Percentiles rank a stretch among this genome's conserved stretches.
phyloP scores from a whole-genome alignment of 140 eudicot genomes.

The Cichorium intybus region DNA sequence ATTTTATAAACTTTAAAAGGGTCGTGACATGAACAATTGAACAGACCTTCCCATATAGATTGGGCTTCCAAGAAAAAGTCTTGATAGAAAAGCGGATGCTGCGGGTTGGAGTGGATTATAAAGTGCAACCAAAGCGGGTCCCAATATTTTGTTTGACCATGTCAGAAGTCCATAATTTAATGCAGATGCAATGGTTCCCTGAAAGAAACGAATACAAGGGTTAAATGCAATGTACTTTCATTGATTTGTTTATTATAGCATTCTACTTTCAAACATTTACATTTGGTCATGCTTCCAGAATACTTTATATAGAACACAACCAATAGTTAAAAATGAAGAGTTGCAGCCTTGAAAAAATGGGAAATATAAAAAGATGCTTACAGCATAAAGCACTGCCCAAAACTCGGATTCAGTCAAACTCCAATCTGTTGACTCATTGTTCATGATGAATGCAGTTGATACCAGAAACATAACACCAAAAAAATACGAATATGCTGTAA shows the following conservation, averaged over 20 bases:
- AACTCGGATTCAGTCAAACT: slow-evolving; percentile 66
- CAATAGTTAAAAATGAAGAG: no score
- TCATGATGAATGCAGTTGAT: slow-evolving; percentile 57
- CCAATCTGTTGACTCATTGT: slow-evolving; percentile 71
- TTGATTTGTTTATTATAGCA: background rate
- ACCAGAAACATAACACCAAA: slow-evolving; percentile 78
- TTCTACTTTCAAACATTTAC: background rate
- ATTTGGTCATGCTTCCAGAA: no score
- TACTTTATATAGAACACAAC: no score
- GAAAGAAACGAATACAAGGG: slow-evolving; percentile 2
- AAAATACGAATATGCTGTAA: slow-evolving; percentile 83
- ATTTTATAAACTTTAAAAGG: background rate
- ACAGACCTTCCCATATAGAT: slow-evolving; percentile 85
- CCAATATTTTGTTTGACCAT: slow-evolving; percentile 89
- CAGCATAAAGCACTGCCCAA: slow-evolving; percentile 87
- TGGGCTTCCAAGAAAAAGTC: slow-evolving; percentile 87
- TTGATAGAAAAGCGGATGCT: slow-evolving; percentile 81
- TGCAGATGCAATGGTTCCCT: slow-evolving; percentile 94
- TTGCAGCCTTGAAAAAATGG: background rate
- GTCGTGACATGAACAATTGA: background rate
- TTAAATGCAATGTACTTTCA: background rate
- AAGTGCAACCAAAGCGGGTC: slow-evolving; percentile 94
- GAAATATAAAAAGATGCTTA: slow-evolving; percentile 37
- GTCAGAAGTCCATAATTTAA: slow-evolving; percentile 79
- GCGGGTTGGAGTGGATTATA: slow-evolving; percentile 96